Evolutionary conservation across 73 alveolate species (phyloP), one percentile per base, ranked within the genome.

Genomic region (Paramecium sexaurelia): DNA sequence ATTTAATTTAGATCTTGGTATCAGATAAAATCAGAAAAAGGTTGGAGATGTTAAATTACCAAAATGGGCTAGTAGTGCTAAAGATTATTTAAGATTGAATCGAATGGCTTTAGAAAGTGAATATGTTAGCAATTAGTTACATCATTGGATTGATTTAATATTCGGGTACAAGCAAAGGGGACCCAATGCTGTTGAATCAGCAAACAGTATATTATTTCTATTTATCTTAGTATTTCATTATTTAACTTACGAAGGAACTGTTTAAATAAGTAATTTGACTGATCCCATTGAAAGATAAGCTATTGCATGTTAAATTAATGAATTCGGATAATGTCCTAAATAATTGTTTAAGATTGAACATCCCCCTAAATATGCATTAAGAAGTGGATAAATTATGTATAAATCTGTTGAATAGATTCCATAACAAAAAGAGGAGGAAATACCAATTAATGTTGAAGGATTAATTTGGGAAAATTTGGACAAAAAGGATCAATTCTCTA

Each of bases 321-420:
- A 98, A 95, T 98, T 97, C 93, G 99, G 99, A 55, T 96, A 98
- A 86, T 94, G 98, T 40, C 99, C 99, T 15, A 97, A 96, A 67
- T 96, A 97, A 90, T 51, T 98, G 20, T 98, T 98, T 78, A 96
- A 95, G 75, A 92, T 94, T 33, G 98, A 99, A 9, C 99, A 98
- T 95, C 99, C 99, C 6, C 96, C 94, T 61, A 97, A 95, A 92
- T 78, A 43, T 78, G 90, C 90, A 13, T 33, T 78, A 6, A 78
- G 55, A 45, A 33, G 39, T 37, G 40, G 55, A 5, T 41, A 78
- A 40, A 39, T 40, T 10, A 39, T 78, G 3, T 43, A 39, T 24
- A 78, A 78, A 43, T 19, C 73, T 22, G 47, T 78, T 43, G 90
- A 78, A 45, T 7, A 39, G 13, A 33, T 78, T 20, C 69, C 19